Base-by-base conservation (phyloP, 768 basidiomycete species). In the Mrakia frigida region DNA sequence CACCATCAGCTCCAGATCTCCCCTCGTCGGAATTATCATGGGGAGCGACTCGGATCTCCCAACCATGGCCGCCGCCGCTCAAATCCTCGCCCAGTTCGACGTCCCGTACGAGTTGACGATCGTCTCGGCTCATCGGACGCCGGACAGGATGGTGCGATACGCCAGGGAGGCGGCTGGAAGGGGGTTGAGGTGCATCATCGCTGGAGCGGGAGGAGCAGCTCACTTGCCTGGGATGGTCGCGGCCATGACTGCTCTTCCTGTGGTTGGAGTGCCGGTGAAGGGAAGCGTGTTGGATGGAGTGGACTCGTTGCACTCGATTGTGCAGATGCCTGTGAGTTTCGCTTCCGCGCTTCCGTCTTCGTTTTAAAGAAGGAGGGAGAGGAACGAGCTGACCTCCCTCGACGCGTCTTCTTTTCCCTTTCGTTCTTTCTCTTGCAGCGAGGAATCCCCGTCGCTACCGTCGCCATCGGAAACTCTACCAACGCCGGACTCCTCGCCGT, bases 181-280 rank as follows among this genome's bases (percentile, higher is more conserved):
- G 46, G 86, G 86, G 2, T 78, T 87, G 41, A 84, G 91, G 65
- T 88, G 87, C 6, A 89, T 99, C 83, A 90, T 99, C 60, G 96
- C 96, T 2, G 96, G 96, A 9, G 97, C 97, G 9, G 97, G 97
- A n/a, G 97, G 97, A 0, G 96, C 97, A 0, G 97, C 96, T 6
- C 97, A 99, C 85, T 85, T 99, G 1, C 97, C 97, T 0, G 97
- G 97, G 0, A 99, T 99, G 97, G 93, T 98, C 0, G 97, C 96
- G 6, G 90, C 92, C 28, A 90, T 97, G 90, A 96, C 94, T 0
- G 86, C 89, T 2, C 82, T 98, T 71, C 96, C 97, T 0, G 93
- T 99, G 0, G 88, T 99, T 43, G 96, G 97, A 18, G 97, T 99
- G 0, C 97, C 97, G 2, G 97, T 99, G 74, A 97, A 94, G 82